Base-by-base conservation (phyloP, 495 filamentous ascomycete genomes). In the Jackrogersella minutella region DNA sequence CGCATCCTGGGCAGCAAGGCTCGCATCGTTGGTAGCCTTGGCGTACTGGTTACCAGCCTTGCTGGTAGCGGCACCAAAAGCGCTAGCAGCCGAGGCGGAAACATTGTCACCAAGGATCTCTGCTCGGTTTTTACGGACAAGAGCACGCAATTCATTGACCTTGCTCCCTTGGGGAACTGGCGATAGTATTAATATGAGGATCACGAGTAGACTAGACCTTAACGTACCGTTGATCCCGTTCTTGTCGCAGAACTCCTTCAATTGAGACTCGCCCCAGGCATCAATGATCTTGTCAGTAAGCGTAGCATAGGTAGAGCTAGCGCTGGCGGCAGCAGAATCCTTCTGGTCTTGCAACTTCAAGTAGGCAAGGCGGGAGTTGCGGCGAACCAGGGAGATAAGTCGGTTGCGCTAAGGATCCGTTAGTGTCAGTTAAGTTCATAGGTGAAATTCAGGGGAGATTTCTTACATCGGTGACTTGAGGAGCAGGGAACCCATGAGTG, bases 221-320 rank as follows among this genome's bases (percentile, higher is more conserved):
- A 6, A 1, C 76, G 34, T 62, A 82, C 80, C 76, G 17, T 55
- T 71, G 50, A 99, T 92, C 68, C 86, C 83, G 73, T 98, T 91
- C 75, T 89, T 90, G 81, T 99, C 93, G 51, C 91, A 86, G 83
- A 97, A 97, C 30, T 93, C 85, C 81, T 98, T 97, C 44, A 99
- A 78, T 71, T 96, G 81, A 26, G 84, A 83, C 75, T 99, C 95
- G 61, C 87, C 87, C 95, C 95, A 99, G 24, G 90, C 86, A 64
- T 96, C 88, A 76, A 99, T 90, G 44, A 97, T 77, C 62, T 89
- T 87, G 65, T 97, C 91, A 61, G 87, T 90, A 55, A 97, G 77
- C 22, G 87, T 87, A 26, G 89, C 79, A 62, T 91, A 86, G 0
- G 91, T 89, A 11, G 84, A 79, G 49, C 86, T 82, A 34, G 91